These are phyloP conservation scores for Viola odorata DNA, from an alignment of 345 rosid species.

Conservation along the genomic window DNA sequence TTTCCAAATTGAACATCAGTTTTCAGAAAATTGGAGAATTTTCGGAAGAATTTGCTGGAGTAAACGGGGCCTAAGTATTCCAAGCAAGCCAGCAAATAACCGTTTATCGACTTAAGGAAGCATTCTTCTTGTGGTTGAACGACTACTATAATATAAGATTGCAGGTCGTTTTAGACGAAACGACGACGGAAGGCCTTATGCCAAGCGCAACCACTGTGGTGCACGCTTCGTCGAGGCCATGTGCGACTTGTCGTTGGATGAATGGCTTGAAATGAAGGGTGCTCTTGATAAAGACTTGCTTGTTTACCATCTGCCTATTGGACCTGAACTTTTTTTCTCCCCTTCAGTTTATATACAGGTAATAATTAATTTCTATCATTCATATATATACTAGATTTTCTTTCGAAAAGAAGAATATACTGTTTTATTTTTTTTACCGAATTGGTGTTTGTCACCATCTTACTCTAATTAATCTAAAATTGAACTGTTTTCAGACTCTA, in stretches of 20 bases:
- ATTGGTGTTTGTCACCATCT: not conserved
- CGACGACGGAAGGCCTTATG: constrained; percentile 52
- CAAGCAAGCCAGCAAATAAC: constrained; percentile 40
- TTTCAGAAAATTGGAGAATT: no score
- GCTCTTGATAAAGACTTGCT: constrained; percentile 26
- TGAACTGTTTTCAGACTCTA: no score
- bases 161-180: constrained; percentile 48
- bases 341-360: constrained; percentile 66
- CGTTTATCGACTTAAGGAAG: constrained; percentile 37
- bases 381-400: not conserved
- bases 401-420: not conserved
- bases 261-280: constrained; percentile 48
- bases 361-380: not conserved
- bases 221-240: constrained; percentile 53
- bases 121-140: constrained; percentile 39
- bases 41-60: no score
- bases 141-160: constrained; percentile 36
- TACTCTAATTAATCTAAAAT: no score
- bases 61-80: constrained; percentile 47
- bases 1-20: no score
- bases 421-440: no score
- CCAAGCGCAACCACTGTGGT: constrained; percentile 77
- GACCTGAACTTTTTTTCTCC: constrained; percentile 63
- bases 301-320: constrained; percentile 56
- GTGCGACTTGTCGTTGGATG: constrained; percentile 54